These are phyloP conservation scores for Dalechampia spathulata DNA, from an alignment of 441 rosid species.

Conservation along the genomic window DNA sequence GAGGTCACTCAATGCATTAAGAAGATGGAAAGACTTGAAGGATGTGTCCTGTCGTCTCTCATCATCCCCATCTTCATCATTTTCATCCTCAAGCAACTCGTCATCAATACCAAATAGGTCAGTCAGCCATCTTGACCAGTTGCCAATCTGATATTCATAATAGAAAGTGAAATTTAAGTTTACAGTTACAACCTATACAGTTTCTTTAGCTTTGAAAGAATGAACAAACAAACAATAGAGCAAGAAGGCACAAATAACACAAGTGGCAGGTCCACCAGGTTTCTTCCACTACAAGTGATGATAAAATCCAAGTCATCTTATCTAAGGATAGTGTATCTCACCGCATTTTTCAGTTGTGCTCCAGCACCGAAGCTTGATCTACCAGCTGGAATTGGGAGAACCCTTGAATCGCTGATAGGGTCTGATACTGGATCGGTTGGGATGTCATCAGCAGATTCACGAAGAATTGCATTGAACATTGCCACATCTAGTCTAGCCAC, in stretches of 20 bases:
- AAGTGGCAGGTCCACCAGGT: no score
- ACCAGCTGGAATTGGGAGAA: slow-evolving; percentile 85
- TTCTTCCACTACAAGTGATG: neutral
- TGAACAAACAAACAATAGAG: no score
- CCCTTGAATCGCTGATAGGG: slow-evolving; percentile 71
- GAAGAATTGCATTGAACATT: slow-evolving; percentile 96
- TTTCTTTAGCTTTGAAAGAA: neutral
- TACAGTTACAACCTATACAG: neutral
- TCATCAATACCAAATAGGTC: slow-evolving; percentile 80
- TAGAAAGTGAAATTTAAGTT: slow-evolving; percentile 9
- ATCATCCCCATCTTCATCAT: slow-evolving; percentile 28
- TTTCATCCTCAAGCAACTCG: slow-evolving; percentile 34
- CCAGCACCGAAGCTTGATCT: slow-evolving; percentile 91
- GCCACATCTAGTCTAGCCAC: slow-evolving; percentile 93
- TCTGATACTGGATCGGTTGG: slow-evolving; percentile 98
- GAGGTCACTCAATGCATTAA: slow-evolving; percentile 89
- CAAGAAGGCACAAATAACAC: no score
- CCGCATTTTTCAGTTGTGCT: slow-evolving; percentile 86
- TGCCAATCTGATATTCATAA: slow-evolving; percentile 60
- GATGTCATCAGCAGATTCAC: slow-evolving; percentile 79
- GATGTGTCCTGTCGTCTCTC: slow-evolving; percentile 36
- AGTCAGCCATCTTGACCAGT: slow-evolving; percentile 96
- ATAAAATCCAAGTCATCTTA: neutral
- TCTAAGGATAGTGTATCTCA: slow-evolving; percentile 25
- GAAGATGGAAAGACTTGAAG: slow-evolving; percentile 71